Evolutionary conservation across 371 early-diverging fungal genomes (phyloP), one percentile per base, ranked within the genome.

Genomic region (Mortierella sp.): DNA sequence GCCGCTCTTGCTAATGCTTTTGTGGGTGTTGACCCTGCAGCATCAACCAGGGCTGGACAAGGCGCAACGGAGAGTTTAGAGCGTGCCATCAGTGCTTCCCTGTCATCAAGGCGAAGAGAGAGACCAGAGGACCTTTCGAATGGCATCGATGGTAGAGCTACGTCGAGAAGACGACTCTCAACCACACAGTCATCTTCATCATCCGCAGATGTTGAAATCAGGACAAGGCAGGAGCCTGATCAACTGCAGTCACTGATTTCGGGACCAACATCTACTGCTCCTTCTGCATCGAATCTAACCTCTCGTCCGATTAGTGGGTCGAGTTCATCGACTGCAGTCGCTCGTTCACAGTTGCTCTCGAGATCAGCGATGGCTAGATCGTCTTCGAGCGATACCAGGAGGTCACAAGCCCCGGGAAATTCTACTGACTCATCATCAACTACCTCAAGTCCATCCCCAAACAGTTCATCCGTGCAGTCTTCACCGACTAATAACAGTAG

Each of bases 21-120:
- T 33, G 4, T 63, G 13, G 50, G 21, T 41, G 6, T 59, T 67
- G 53, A 67, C 38, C 32, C 47, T 75, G 32, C 72, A 68, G 45
- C 84, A 71, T 28, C 84, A 71, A 10, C 83, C 77, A 40, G 62
- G 73, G 32, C 69, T 72, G 65, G 79, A 65, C 69, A 60, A 15
- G 33, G 45, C 19, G 66, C 61, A 9, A 45, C 47, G 10, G 63
- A 61, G 22, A 63, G 57, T 32, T 36, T 53, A 33, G 63, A 70
- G 15, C 47, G 47, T 22, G 32, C 57, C 11, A n/a, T 38, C 8
- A 59, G 15, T n/a, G 19, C 48, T 1, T 48, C 55, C 0, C 22
- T 47, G 5, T 33, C 43, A 3, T 76, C 72, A 11, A 67, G 77
- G 28, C 59, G 77, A 13, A 58, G 77, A 40, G 72, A 65, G 40